phyloP scores from a whole-genome alignment of 2,329 filamentous ascomycete genomes.

The Fusarium sp. region DNA sequence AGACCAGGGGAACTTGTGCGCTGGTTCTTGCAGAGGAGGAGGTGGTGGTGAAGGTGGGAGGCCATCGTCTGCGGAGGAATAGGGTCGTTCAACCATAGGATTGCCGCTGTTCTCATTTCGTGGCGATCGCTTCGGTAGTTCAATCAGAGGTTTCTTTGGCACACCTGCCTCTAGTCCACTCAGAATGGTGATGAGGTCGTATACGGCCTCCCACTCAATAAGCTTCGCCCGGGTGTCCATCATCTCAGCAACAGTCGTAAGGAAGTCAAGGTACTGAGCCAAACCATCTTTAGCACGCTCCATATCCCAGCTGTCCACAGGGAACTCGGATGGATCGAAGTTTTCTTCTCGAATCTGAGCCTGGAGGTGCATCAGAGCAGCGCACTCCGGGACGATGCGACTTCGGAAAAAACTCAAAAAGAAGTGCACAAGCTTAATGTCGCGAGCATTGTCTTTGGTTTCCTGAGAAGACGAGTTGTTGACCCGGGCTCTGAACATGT shows the following conservation, averaged over 20 bases:
- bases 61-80: constrained; percentile 53
- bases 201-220: constrained; percentile 91
- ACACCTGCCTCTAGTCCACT: constrained; percentile 90
- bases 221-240: constrained; percentile 84
- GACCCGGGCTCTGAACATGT: constrained; percentile 78
- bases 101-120: constrained; percentile 38
- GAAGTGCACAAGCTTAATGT: constrained; percentile 80
- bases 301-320: constrained; percentile 97
- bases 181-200: constrained; percentile 87
- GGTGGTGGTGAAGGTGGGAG: constrained; percentile 54
- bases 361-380: constrained; percentile 93
- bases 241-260: constrained; percentile 89
- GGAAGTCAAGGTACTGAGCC: constrained; percentile 93
- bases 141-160: constrained; percentile 79
- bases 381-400: constrained; percentile 92
- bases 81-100: constrained; percentile 72
- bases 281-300: constrained; percentile 95
- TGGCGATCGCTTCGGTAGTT: constrained; percentile 52
- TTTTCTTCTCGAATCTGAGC: constrained; percentile 85
- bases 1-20: constrained; percentile 73
- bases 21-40: constrained; percentile 68
- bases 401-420: constrained; percentile 93
- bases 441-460: constrained; percentile 65
- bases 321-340: constrained; percentile 86
- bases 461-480: constrained; percentile 59